Conservation (phyloP, 371 early-diverging fungal species). For the Circinella minor region DNA sequence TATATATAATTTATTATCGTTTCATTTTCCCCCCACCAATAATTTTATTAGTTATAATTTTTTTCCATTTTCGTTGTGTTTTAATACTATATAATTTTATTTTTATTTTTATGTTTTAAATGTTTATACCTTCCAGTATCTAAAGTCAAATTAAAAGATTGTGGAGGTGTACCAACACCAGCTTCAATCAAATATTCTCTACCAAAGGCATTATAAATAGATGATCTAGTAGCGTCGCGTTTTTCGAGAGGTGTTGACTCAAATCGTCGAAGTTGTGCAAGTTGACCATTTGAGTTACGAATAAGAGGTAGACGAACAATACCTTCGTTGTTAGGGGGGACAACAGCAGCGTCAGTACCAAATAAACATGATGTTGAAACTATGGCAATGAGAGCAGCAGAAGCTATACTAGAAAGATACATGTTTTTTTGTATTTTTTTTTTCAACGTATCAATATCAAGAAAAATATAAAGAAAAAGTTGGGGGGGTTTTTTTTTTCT, state of each 20-base stretch:
- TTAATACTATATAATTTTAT: background rate
- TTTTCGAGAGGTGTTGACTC: constrained; percentile 4
- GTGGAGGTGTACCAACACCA: constrained; percentile 28
- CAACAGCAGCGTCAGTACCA: constrained; percentile 7
- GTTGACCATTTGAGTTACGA: constrained; percentile 24
- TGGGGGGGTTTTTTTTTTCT: too few relatives aligned
- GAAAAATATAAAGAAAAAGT: too few relatives aligned
- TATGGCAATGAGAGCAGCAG: constrained; percentile 13
- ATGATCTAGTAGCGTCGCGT: constrained; percentile 10
- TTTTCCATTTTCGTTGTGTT: too few relatives aligned
- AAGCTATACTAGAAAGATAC: constrained; percentile 11
- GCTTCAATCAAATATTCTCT: constrained; percentile 27
- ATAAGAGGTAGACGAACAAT: constrained; percentile 19
- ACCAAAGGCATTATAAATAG: constrained; percentile 21
- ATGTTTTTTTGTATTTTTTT: background rate
- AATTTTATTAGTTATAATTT: too few relatives aligned
- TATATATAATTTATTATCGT: too few relatives aligned
- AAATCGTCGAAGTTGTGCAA: constrained; percentile 13
- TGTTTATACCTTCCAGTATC: constrained; percentile 30
- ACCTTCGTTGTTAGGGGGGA: constrained; percentile 2
- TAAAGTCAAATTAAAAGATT: constrained; percentile 28
- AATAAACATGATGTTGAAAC: background rate
- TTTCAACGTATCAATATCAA: too few relatives aligned
- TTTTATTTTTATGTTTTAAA: background rate
- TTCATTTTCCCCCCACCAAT: too few relatives aligned